Evolutionary conservation across 1,284 basidiomycete genomes (phyloP), one percentile per base, ranked within the genome.

Genomic region (Cutaneotrichosporon dermatis): DNA sequence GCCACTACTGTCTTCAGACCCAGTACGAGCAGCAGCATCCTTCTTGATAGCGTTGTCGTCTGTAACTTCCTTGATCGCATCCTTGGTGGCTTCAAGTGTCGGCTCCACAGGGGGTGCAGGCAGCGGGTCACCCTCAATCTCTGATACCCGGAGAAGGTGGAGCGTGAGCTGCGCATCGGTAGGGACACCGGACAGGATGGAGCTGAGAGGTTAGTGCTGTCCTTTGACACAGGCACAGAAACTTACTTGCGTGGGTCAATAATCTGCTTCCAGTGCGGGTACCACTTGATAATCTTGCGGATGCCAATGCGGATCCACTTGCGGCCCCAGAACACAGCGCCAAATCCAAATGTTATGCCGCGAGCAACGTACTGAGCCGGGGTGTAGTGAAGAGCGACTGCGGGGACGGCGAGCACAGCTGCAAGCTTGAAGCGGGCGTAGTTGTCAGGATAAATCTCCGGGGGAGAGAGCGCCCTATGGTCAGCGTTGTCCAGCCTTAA

Each of bases 101-200:
- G 76, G 76, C 36, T 74, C 69, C 3, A 73, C 66, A 37, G 76
- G 77, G 12, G 78, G 76, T 54, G 74, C 66, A 10, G 77, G 77
- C 1, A 79, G 62, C 8, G 78, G 78, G 15, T 66, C 57, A 34
- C 66, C 51, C 40, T 72, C 61, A 0, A 74, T 75, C 64, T 84
- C 83, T 6, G 78, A 80, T 35, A 83, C 78, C 12, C 83, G 79
- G 3, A 84, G 70, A 36, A 84, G 68, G 37, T 83, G 82, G 4
- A 84, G 70, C 0, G 82, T 81, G 43, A 84, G 77, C 63, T 85
- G 84, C 4, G 83, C 82, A 62, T 85, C 82, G 50, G 83, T 85
- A 3, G 84, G 84, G 0, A 83, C 82, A 9, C 81, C 79, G 25
- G 76, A 79, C 13, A 84, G 69, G 42, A 84, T 65, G 3, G 81